Conservation (phyloP, 129 eudicot genomes). For the Artemisia tridentata region DNA sequence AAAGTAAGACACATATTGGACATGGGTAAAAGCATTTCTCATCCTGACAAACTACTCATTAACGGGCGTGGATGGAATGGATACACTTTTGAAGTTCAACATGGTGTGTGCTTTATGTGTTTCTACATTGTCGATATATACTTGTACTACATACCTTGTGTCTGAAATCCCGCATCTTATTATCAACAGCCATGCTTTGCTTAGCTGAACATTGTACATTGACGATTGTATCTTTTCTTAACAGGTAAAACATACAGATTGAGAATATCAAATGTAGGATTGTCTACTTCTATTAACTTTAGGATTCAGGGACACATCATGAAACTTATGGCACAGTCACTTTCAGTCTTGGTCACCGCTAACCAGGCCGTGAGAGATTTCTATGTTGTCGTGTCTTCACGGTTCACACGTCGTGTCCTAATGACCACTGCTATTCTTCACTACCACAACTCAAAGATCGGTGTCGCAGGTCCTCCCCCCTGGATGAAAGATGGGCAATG, state of each 20-base stretch:
- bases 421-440: slow-evolving; percentile 84
- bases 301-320: slow-evolving; percentile 50
- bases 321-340: slow-evolving; percentile 81
- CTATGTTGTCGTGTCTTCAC: slow-evolving; percentile 75
- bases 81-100: slow-evolving; percentile 64
- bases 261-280: slow-evolving; percentile 95
- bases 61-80: slow-evolving; percentile 98
- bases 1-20: slow-evolving; percentile 62
- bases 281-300: slow-evolving; percentile 79
- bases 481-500: slow-evolving; percentile 70
- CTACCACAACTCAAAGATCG: slow-evolving; percentile 58
- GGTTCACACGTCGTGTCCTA: slow-evolving; percentile 70
- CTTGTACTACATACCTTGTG: neutral
- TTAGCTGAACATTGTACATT: neutral
- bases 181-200: neutral
- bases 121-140: neutral
- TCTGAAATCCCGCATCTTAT: neutral
- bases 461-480: slow-evolving; percentile 74
- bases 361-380: slow-evolving; percentile 76
- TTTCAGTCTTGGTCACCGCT: slow-evolving; percentile 80
- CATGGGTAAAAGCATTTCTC: slow-evolving; percentile 67
- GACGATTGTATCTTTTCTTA: neutral
- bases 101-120: slow-evolving; percentile 34
- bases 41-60: slow-evolving; percentile 78
- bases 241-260: slow-evolving; percentile 89